Conservation (phyloP, 768 basidiomycete genomes). For the Lanmaoa pseudosensibilis region DNA sequence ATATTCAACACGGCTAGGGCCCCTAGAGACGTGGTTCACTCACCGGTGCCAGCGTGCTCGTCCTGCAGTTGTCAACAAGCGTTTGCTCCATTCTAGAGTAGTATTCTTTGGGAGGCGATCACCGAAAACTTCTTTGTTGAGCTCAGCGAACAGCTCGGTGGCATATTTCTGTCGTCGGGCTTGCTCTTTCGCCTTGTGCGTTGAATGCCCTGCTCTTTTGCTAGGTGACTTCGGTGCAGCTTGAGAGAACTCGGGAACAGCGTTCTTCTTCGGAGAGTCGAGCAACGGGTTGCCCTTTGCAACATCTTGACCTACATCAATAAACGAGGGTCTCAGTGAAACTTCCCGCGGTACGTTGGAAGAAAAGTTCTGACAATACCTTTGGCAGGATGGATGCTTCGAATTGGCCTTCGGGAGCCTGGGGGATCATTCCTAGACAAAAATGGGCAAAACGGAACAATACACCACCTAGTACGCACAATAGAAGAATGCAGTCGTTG, state of each 20-base stretch:
- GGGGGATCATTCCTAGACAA: constrained; percentile 47
- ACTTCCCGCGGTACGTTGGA: neutral
- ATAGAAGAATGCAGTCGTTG: constrained; percentile 38
- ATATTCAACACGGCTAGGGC: neutral
- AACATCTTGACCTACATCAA: constrained; percentile 9
- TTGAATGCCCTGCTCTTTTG: constrained; percentile 28
- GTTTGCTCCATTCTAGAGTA: constrained; percentile 64
- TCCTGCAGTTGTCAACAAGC: constrained; percentile 67
- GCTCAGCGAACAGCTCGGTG: constrained; percentile 53
- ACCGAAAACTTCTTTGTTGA: constrained; percentile 60
- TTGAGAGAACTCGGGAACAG: neutral
- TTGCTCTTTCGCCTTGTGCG: constrained; percentile 42
- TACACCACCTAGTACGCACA: constrained; percentile 31
- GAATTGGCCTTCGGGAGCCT: constrained; percentile 47
- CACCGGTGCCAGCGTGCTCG: constrained; percentile 66
- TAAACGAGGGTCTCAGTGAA: neutral
- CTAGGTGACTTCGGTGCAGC: constrained; percentile 13
- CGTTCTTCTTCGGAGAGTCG: constrained; percentile 14
- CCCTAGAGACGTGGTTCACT: constrained; percentile 2
- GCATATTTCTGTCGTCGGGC: constrained; percentile 53
- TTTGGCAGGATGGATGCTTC: constrained; percentile 8
- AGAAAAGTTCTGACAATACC: neutral
- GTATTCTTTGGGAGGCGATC: constrained; percentile 53
- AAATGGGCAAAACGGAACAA: constrained; percentile 5
- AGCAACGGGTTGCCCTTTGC: constrained; percentile 2